These are phyloP conservation scores for Raphanus raphanistrum DNA, from an alignment of 345 rosid genomes.

Conservation along the genomic window DNA sequence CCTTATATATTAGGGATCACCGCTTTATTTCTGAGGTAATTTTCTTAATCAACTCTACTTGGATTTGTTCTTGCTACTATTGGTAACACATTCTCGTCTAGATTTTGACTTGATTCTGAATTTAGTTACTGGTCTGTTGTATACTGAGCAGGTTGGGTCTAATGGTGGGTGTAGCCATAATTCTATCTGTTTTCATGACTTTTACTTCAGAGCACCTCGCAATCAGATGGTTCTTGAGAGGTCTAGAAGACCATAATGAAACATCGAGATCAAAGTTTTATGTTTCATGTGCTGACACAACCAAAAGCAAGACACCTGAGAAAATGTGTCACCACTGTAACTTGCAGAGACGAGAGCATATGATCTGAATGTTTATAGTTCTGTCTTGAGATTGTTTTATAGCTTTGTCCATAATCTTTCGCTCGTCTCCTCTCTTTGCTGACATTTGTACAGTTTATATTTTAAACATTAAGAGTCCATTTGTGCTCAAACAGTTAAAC, in stretches of 20 bases:
- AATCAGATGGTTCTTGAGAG: conserved; percentile 64
- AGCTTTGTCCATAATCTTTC: background rate
- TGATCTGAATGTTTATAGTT: background rate
- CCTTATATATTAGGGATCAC: conserved; percentile 77
- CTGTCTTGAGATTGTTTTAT: conserved; percentile 3
- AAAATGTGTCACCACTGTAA: conserved; percentile 23
- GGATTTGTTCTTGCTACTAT: background rate
- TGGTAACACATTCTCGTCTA: background rate
- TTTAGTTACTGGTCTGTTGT: background rate
- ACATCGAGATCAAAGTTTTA: conserved; percentile 44
- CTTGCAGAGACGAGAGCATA: conserved; percentile 7
- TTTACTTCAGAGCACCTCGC: conserved; percentile 87
- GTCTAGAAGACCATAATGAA: conserved; percentile 66
- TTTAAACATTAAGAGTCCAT: background rate
- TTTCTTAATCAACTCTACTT: conserved; percentile 20
- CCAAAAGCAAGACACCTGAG: background rate
- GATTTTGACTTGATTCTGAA: conserved; percentile 11
- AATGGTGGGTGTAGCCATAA: conserved; percentile 76
- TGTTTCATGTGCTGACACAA: conserved; percentile 54
- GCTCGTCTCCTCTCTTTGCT: background rate
- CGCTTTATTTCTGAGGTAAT: conserved; percentile 76
- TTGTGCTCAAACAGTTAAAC: background rate
- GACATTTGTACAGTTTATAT: conserved; percentile 16
- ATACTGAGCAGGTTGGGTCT: conserved; percentile 62
- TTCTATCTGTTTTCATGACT: conserved; percentile 81